Conservation (phyloP, 2,329 filamentous ascomycete genomes). For the Aspergillus carbonarius region DNA sequence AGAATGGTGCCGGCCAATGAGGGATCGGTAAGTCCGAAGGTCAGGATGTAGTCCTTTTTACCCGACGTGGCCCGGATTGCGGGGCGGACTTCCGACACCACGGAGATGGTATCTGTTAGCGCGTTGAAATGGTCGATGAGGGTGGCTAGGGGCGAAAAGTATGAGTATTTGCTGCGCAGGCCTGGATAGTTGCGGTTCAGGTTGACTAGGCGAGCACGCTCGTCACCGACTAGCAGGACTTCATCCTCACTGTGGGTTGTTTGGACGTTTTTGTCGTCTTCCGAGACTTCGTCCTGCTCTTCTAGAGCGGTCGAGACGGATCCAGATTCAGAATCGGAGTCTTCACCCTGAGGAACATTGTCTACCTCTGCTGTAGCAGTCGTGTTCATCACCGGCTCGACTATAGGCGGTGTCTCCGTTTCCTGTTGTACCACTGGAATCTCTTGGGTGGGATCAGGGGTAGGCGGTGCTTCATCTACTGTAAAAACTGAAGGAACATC, state of each 20-base stretch:
- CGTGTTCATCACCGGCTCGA: neutral
- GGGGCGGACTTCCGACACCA: constrained; percentile 36
- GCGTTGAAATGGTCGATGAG: constrained; percentile 44
- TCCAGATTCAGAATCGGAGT: constrained; percentile 1
- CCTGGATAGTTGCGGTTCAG: constrained; percentile 34
- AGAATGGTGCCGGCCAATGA: constrained; percentile 42
- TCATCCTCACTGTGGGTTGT: constrained; percentile 13
- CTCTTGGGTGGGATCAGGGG: constrained; percentile 17
- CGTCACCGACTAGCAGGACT: constrained; percentile 4
- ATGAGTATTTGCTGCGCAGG: constrained; percentile 42
- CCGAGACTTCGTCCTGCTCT: constrained; percentile 1
- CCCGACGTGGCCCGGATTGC: constrained; percentile 36
- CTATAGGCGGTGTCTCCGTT: neutral
- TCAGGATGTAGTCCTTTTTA: constrained; percentile 42
- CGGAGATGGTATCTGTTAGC: constrained; percentile 43
- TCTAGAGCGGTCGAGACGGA: neutral
- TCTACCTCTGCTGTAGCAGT: neutral
- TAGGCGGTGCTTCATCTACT: constrained; percentile 7
- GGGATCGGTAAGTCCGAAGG: constrained; percentile 45
- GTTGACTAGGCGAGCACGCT: constrained; percentile 8
- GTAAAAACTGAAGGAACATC: neutral
- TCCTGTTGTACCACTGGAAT: neutral
- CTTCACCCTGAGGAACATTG: neutral
- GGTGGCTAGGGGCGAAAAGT: constrained; percentile 44
- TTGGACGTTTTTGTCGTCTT: constrained; percentile 8